Percentiles rank a stretch among this genome's conserved stretches.
Evolutionary conservation across 345 rosid genomes (phyloP).

Genomic region (Erysimum cheiranthoides): DNA sequence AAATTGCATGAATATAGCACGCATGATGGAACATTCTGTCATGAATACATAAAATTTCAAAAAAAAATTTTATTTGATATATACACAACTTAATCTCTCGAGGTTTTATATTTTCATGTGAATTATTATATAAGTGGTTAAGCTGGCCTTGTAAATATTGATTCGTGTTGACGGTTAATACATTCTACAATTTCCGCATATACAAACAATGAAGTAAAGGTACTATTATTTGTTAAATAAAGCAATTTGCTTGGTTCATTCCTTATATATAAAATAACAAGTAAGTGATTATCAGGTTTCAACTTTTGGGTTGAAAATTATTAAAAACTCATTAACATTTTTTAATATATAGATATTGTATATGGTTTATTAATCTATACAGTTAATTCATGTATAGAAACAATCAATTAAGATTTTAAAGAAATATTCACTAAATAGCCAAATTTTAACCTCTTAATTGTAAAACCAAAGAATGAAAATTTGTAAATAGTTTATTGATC

Average conservation of each 20-base stretch:
- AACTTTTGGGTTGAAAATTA: no score
- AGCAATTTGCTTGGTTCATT: no score
- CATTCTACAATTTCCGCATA: not conserved
- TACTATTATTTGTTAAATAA: not conserved
- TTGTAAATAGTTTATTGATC: not conserved
- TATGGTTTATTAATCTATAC: no score
- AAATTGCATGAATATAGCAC: not conserved
- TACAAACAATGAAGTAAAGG: not conserved
- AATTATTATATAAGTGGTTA: not conserved
- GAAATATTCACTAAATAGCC: not conserved
- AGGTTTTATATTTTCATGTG: not conserved
- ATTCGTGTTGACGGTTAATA: not conserved
- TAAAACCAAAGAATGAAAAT: not conserved
- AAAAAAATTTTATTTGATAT: no score
- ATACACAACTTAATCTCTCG: no score
- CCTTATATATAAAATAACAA: no score
- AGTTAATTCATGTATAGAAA: no score
- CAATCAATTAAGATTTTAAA: no score
- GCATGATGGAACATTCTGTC: conserved; percentile 15
- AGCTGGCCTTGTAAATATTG: not conserved
- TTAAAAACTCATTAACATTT: no score
- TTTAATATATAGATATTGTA: no score
- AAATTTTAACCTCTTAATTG: not conserved
- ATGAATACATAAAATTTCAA: not conserved
- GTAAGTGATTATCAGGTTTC: no score